Evolutionary conservation across 768 basidiomycete species (phyloP).

Genomic region (Termitomyces sp.): DNA sequence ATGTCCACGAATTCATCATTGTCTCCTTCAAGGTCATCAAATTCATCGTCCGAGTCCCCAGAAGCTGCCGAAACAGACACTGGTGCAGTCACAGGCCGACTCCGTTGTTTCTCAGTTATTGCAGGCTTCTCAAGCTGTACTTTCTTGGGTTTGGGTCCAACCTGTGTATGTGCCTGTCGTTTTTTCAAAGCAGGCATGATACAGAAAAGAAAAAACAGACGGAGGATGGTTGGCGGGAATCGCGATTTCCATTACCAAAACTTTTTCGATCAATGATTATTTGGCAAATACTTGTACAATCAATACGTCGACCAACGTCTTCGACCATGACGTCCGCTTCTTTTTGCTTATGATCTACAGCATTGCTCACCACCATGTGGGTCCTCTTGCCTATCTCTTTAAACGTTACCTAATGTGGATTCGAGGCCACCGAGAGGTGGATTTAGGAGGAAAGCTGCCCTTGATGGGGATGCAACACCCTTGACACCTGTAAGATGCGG

Average conservation of each 20-base stretch:
- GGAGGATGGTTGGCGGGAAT: not conserved
- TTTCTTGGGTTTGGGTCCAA: conserved; percentile 49
- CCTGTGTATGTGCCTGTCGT: conserved; percentile 39
- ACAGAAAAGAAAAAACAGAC: not conserved
- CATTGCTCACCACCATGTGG: not conserved
- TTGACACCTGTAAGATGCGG: conserved; percentile 29
- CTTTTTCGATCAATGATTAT: conserved; percentile 7
- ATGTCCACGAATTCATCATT: conserved; percentile 27
- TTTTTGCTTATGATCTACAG: not conserved
- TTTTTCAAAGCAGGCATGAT: conserved; percentile 46
- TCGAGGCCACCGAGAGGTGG: conserved; percentile 41
- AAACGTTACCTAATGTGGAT: not conserved
- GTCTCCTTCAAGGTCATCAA: conserved; percentile 27
- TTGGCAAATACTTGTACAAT: conserved; percentile 5
- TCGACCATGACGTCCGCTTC: not conserved
- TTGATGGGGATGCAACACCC: conserved; percentile 40
- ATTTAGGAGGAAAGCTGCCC: conserved; percentile 28
- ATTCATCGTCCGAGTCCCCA: conserved; percentile 36
- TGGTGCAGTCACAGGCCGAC: conserved; percentile 48
- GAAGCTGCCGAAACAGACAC: conserved; percentile 25
- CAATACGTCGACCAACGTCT: not conserved
- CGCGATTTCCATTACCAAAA: conserved; percentile 5
- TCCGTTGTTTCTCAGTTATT: conserved; percentile 28
- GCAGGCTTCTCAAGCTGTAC: conserved; percentile 32
- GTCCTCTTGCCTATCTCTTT: not conserved